phyloP scores from a whole-genome alignment of 768 basidiomycete species.

The Gelatoporia subvermispora region DNA sequence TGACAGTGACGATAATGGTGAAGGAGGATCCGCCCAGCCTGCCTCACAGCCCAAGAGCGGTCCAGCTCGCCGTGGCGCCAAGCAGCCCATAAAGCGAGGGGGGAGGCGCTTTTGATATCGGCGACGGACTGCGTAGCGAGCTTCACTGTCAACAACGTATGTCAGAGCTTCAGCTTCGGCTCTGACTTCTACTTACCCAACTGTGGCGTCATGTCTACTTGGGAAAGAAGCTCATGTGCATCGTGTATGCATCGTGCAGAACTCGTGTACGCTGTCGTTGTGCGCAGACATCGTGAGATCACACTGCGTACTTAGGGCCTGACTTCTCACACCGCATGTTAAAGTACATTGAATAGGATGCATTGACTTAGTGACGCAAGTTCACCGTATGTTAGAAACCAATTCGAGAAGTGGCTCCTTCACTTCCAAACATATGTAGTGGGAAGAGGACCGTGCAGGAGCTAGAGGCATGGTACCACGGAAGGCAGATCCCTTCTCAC shows the following conservation, averaged over 20 bases:
- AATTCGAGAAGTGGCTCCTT: no score
- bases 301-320: no score
- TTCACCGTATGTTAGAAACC: no score
- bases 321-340: no score
- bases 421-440: no score
- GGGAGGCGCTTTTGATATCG: constrained; percentile 61
- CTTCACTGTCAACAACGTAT: no score
- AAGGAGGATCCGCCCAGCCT: constrained; percentile 42
- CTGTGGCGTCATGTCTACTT: background rate
- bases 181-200: background rate
- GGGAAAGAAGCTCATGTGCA: background rate
- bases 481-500: constrained; percentile 13
- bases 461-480: background rate
- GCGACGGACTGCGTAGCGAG: background rate
- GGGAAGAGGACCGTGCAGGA: background rate
- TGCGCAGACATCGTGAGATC: no score
- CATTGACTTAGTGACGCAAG: no score
- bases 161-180: background rate
- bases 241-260: background rate
- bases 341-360: no score
- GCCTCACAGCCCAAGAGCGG: constrained; percentile 34
- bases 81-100: constrained; percentile 73
- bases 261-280: constrained; percentile 5
- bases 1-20: constrained; percentile 51
- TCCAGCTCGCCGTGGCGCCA: constrained; percentile 42